These are phyloP conservation scores for Penicillium sp. DNA, from an alignment of 2,329 filamentous ascomycete species.

Conservation along the genomic window DNA sequence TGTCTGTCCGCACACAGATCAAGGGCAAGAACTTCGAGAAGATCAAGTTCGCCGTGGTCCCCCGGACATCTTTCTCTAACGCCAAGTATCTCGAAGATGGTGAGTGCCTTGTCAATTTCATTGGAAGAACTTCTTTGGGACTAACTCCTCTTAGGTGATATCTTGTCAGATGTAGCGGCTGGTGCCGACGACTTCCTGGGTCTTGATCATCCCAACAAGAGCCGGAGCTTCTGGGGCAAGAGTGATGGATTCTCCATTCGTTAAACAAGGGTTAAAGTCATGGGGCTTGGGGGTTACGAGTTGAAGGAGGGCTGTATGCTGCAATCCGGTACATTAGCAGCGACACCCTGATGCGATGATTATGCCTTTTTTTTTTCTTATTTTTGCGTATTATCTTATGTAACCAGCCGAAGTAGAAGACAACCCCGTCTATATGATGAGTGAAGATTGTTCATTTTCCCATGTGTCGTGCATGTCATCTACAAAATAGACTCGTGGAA, in stretches of 20 bases:
- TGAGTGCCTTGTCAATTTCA: slow-evolving; percentile 40
- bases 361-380: slow-evolving; percentile 5
- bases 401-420: slow-evolving; percentile 7
- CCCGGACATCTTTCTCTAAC: slow-evolving; percentile 62
- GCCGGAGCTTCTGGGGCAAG: slow-evolving; percentile 50
- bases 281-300: slow-evolving; percentile 17
- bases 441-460: not conserved
- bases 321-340: slow-evolving; percentile 18
- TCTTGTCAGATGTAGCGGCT: slow-evolving; percentile 54
- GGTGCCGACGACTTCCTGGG: slow-evolving; percentile 69
- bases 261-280: slow-evolving; percentile 28
- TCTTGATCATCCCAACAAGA: slow-evolving; percentile 56
- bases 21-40: slow-evolving; percentile 98
- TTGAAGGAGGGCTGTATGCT: slow-evolving; percentile 16
- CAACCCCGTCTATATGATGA: slow-evolving; percentile 3
- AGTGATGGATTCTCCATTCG: slow-evolving; percentile 58
- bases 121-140: not conserved
- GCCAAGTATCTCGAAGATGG: slow-evolving; percentile 80
- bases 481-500: slow-evolving; percentile 3
- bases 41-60: slow-evolving; percentile 84
- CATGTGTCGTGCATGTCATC: not conserved
- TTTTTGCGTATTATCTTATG: slow-evolving; percentile 2
- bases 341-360: slow-evolving; percentile 15
- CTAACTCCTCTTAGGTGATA: slow-evolving; percentile 33
- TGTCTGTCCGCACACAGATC: slow-evolving; percentile 84